Evolutionary conservation across 2,329 filamentous ascomycete species (phyloP).

Genomic region (Thelonectria rubi): DNA sequence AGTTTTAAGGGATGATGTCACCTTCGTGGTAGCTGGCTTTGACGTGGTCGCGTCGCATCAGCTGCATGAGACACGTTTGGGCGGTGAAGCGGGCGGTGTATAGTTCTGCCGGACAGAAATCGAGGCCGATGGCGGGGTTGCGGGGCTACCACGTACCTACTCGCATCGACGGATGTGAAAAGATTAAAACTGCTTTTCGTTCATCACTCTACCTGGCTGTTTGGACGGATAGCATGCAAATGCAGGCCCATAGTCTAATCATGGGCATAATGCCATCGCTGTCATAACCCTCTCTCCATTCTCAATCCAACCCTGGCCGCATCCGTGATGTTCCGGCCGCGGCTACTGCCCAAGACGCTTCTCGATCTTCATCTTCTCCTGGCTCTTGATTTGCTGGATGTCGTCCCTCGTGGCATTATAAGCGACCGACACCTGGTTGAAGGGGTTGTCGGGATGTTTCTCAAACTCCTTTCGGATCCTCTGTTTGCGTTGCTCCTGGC

Average conservation of each 20-base stretch:
- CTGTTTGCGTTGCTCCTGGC: slow-evolving; percentile 85
- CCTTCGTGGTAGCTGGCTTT: neutral
- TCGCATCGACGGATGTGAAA: neutral
- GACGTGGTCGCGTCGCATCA: neutral
- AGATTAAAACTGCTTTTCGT: slow-evolving; percentile 7
- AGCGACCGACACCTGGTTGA: slow-evolving; percentile 81
- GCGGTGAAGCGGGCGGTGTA: slow-evolving; percentile 44
- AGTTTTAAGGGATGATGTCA: neutral
- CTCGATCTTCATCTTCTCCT: slow-evolving; percentile 81
- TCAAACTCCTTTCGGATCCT: slow-evolving; percentile 92
- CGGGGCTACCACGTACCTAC: slow-evolving; percentile 31
- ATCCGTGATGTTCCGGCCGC: neutral
- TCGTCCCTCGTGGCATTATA: slow-evolving; percentile 87
- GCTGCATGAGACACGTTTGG: slow-evolving; percentile 13
- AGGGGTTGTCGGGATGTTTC: slow-evolving; percentile 93
- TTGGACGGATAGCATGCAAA: neutral
- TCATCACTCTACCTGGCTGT: neutral
- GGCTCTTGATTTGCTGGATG: slow-evolving; percentile 68
- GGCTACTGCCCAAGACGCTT: slow-evolving; percentile 62
- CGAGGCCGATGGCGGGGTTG: slow-evolving; percentile 36
- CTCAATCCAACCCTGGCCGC: slow-evolving; percentile 1
- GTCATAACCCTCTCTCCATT: slow-evolving; percentile 12
- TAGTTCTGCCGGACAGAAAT: slow-evolving; percentile 41
- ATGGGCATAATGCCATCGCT: neutral
- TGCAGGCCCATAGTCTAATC: neutral